Conservation (phyloP, 208 protist species). For the Crithidia fasciculata region DNA sequence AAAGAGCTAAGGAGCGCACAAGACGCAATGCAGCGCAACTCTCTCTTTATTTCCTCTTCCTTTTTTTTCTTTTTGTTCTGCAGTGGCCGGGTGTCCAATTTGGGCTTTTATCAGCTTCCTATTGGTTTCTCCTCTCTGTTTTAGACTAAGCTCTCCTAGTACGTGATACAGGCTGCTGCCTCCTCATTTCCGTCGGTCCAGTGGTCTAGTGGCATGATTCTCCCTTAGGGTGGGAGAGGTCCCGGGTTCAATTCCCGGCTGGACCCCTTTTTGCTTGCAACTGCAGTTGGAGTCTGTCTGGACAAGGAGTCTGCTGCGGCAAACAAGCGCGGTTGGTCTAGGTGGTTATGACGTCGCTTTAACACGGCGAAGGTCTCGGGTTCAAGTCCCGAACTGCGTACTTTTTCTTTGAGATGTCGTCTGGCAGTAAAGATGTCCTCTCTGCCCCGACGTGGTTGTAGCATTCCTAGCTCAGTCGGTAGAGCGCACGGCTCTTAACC, state of each 20-base stretch:
- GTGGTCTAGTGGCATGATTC: conserved; percentile 94
- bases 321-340: conserved; percentile 84
- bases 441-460: background rate
- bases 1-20: too few relatives aligned
- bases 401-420: conserved; percentile 36
- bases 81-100: too few relatives aligned
- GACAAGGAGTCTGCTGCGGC: background rate
- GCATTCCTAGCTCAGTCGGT: conserved; percentile 96
- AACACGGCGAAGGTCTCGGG: conserved; percentile 93
- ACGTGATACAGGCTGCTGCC: background rate
- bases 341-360: conserved; percentile 94
- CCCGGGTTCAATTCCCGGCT: conserved; percentile 87
- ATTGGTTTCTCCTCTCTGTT: too few relatives aligned
- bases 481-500: conserved; percentile 98
- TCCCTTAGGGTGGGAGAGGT: conserved; percentile 93
- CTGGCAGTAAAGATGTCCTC: background rate
- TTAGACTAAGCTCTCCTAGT: background rate
- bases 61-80: too few relatives aligned
- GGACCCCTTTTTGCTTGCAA: conserved; percentile 55
- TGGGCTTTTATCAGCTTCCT: too few relatives aligned
- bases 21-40: too few relatives aligned
- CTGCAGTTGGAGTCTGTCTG: background rate
- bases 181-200: conserved; percentile 50
- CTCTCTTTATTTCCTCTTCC: too few relatives aligned
- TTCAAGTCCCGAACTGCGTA: conserved; percentile 89